phyloP scores from a whole-genome alignment of 305 asterid species.

The Fraxinus nigra region DNA sequence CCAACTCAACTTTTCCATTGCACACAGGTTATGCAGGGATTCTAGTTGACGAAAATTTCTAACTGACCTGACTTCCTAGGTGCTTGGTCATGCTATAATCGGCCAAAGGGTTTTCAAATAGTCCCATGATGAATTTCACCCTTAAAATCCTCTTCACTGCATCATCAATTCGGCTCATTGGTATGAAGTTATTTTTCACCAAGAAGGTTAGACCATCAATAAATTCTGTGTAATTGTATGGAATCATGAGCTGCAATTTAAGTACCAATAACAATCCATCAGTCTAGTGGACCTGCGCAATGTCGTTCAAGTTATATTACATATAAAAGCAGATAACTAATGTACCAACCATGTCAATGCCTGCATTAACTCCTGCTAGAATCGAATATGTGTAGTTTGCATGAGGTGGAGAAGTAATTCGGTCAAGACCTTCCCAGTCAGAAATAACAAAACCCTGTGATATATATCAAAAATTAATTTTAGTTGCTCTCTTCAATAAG shows the following conservation, averaged over 20 bases:
- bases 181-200: conserved; percentile 45
- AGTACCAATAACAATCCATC: background rate
- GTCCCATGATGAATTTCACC: conserved; percentile 68
- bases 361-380: conserved; percentile 45
- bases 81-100: conserved; percentile 61
- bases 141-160: conserved; percentile 69
- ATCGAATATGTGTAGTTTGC: conserved; percentile 57
- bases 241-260: conserved; percentile 62
- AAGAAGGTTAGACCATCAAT: conserved; percentile 48
- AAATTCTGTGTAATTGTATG: conserved; percentile 53
- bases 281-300: background rate
- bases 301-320: background rate
- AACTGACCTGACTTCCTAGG: conserved; percentile 54
- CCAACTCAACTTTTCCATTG: background rate
- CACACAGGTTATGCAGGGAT: background rate
- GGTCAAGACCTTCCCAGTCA: conserved; percentile 61
- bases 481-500: background rate
- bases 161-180: conserved; percentile 61
- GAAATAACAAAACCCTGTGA: conserved; percentile 69
- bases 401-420: conserved; percentile 54
- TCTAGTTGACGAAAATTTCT: background rate
- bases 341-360: conserved; percentile 52
- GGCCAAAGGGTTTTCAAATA: conserved; percentile 65
- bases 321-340: background rate
- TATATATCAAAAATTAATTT: background rate